Percentiles rank a stretch among this genome's conserved stretches.
phyloP scores from a whole-genome alignment of 1,139 yeast species.

The Saccharomyces hybrid region DNA sequence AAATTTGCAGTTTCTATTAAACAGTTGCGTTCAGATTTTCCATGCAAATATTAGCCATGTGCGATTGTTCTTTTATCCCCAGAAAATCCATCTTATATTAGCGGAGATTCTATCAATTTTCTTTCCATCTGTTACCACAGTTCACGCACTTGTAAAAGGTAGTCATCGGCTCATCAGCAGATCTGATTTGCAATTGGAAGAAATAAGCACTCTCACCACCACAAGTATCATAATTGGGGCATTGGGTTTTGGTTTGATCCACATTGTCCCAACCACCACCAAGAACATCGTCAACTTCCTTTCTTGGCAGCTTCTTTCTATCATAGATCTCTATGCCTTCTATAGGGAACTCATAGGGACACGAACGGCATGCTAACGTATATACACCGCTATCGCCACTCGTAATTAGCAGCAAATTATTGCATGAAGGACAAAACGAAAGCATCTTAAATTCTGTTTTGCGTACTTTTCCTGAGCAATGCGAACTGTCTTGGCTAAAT shows the following conservation, averaged over 20 bases:
- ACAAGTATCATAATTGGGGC: slow-evolving; percentile 73
- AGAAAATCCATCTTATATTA: not conserved
- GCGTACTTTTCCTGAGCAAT: not conserved
- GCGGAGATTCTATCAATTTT: slow-evolving; percentile 42
- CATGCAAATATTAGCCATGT: not conserved
- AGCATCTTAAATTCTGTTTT: slow-evolving; percentile 43
- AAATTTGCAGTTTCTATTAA: no score
- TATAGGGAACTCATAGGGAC: slow-evolving; percentile 90
- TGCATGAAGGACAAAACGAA: slow-evolving; percentile 89
- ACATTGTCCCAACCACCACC: slow-evolving; percentile 99
- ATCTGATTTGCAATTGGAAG: slow-evolving; percentile 91
- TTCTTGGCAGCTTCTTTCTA: slow-evolving; percentile 71
- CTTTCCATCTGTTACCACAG: slow-evolving; percentile 96
- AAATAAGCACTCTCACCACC: slow-evolving; percentile 90
- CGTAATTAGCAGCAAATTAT: slow-evolving; percentile 69
- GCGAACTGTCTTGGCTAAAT: not conserved
- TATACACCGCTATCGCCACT: slow-evolving; percentile 35
- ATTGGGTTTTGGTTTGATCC: slow-evolving; percentile 81
- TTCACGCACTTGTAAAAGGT: slow-evolving; percentile 89
- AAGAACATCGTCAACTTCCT: slow-evolving; percentile 89
- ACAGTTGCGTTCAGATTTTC: no score
- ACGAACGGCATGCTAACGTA: slow-evolving; percentile 72
- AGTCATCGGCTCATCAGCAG: slow-evolving; percentile 78
- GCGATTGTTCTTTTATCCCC: not conserved
- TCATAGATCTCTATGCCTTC: slow-evolving; percentile 78